Evolutionary conservation across 2,329 filamentous ascomycete genomes (phyloP).

Genomic region (Colletotrichum sublineola): DNA sequence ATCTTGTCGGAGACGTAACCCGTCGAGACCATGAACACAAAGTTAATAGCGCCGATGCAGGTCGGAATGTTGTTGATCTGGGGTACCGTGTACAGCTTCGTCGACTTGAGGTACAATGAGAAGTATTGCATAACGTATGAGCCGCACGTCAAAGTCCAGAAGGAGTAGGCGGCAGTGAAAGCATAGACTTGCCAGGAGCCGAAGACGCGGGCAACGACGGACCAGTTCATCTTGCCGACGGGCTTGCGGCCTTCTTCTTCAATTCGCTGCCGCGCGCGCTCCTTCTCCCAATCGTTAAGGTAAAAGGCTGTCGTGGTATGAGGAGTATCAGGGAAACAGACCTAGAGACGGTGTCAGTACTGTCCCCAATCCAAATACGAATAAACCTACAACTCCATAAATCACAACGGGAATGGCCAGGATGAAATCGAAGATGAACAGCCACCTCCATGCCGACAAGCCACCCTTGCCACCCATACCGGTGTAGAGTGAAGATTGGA

Average conservation of each 20-base stretch:
- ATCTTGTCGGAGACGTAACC: constrained; percentile 54
- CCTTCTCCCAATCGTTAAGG: constrained; percentile 67
- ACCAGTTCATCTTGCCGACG: constrained; percentile 52
- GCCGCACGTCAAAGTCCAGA: constrained; percentile 56
- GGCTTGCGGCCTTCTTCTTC: constrained; percentile 64
- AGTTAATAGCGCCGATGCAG: constrained; percentile 57
- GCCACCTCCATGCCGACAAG: constrained; percentile 53
- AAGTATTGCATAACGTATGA: constrained; percentile 58
- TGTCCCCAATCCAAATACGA: neutral
- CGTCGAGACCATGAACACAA: constrained; percentile 56
- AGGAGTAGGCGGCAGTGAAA: constrained; percentile 55
- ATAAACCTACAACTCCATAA: constrained; percentile 47
- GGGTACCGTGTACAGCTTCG: constrained; percentile 51
- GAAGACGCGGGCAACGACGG: constrained; percentile 55
- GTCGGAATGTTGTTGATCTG: constrained; percentile 62
- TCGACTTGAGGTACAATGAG: constrained; percentile 55
- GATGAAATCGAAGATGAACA: constrained; percentile 56
- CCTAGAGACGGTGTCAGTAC: neutral
- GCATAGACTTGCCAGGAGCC: constrained; percentile 59
- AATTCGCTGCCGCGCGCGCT: constrained; percentile 77
- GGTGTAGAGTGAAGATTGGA: constrained; percentile 51
- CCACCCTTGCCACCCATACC: constrained; percentile 53
- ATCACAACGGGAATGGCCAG: constrained; percentile 55
- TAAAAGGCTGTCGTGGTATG: constrained; percentile 58
- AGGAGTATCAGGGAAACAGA: constrained; percentile 58